Conservation (phyloP, 345 rosid genomes). For the Heritiera fomes region DNA sequence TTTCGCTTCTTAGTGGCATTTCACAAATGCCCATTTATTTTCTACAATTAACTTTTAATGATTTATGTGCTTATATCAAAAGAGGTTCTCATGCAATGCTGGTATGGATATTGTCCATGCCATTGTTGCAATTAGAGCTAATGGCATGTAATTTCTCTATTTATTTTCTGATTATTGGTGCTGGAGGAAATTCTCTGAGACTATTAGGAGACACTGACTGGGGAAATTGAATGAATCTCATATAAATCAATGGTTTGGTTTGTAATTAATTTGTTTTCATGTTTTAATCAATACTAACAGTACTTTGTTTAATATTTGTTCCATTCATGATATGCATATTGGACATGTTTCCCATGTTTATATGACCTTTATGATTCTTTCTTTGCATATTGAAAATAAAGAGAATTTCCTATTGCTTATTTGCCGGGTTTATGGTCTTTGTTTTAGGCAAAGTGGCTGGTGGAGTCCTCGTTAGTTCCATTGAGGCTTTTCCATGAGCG, state of each 20-base stretch:
- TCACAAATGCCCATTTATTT: background rate
- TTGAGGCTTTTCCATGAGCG: slow-evolving; percentile 94
- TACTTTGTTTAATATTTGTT: background rate
- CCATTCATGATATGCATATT: background rate
- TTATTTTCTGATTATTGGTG: background rate
- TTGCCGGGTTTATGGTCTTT: background rate
- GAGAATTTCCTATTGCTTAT: background rate
- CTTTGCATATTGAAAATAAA: background rate
- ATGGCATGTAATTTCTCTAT: background rate
- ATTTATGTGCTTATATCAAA: background rate
- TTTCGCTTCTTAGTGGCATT: background rate
- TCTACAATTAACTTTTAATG: background rate
- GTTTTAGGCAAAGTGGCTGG: slow-evolving; percentile 89
- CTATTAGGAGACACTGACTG: background rate
- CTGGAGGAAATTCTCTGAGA: background rate
- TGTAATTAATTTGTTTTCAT: background rate
- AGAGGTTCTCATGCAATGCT: background rate
- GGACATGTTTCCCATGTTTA: background rate
- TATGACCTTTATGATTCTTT: background rate
- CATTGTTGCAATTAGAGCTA: background rate
- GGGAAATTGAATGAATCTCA: background rate
- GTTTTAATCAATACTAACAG: background rate
- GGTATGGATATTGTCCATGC: background rate
- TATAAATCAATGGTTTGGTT: background rate
- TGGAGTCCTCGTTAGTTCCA: slow-evolving; percentile 82